A percentile compares a stretch with the other conserved stretches of the same genome.
Evolutionary conservation across 1,284 basidiomycete species (phyloP).

Genomic region (Ustanciosporium gigantosporum): DNA sequence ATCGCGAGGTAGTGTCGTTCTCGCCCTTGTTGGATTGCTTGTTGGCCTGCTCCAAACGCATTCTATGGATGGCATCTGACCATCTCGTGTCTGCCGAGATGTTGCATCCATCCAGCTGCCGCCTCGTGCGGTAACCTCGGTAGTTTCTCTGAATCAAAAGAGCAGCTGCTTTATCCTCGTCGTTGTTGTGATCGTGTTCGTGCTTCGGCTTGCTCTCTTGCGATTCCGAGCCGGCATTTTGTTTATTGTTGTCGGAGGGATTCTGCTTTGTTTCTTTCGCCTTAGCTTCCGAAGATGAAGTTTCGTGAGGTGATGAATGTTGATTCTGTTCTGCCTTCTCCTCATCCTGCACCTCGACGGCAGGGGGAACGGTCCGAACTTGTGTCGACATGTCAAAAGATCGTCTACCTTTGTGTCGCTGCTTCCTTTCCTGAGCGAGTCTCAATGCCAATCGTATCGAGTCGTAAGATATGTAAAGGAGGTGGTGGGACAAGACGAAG

Average conservation of each 20-base stretch:
- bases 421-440: too few species aligned
- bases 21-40: constrained; percentile 27
- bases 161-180: constrained; percentile 34
- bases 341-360: constrained; percentile 12
- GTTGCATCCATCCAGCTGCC: constrained; percentile 41
- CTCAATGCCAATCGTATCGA: too few species aligned
- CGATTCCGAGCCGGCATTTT: too few species aligned
- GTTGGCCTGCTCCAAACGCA: constrained; percentile 40
- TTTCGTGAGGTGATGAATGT: background rate
- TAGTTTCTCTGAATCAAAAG: constrained; percentile 49
- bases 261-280: too few species aligned
- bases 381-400: constrained; percentile 1
- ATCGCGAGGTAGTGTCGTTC: constrained; percentile 36
- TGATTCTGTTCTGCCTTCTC: background rate
- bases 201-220: constrained; percentile 1
- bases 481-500: too few species aligned
- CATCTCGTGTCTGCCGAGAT: constrained; percentile 47
- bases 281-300: too few species aligned
- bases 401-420: too few species aligned
- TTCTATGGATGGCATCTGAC: constrained; percentile 41
- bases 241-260: too few species aligned
- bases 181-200: constrained; percentile 23
- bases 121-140: constrained; percentile 42
- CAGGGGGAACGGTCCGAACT: constrained; percentile 26
- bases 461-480: too few species aligned